Conservation (phyloP, 2,329 filamentous ascomycete genomes). For the Fusarium sp. region DNA sequence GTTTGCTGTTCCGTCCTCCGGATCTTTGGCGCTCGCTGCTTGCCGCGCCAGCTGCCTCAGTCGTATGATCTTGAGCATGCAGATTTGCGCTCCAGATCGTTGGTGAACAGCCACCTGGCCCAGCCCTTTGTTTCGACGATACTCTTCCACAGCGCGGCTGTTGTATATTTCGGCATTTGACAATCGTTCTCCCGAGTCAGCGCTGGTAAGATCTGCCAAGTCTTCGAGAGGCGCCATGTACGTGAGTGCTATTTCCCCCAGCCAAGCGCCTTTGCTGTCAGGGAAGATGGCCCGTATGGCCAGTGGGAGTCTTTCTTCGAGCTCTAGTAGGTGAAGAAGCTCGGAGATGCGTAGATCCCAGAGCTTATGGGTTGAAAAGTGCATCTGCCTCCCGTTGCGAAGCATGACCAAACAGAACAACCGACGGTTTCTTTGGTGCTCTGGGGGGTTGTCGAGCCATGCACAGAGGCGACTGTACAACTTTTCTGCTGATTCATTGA, state of each 20-base stretch:
- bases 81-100: not conserved
- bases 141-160: not conserved
- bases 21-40: not conserved
- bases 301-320: not conserved
- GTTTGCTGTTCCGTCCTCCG: rapidly evolving
- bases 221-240: not conserved
- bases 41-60: not conserved
- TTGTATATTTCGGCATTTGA: not conserved
- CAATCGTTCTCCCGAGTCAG: not conserved
- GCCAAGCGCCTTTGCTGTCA: not conserved
- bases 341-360: not conserved
- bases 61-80: not conserved
- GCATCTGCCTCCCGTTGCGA: not conserved
- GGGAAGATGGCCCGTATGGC: not conserved
- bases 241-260: not conserved
- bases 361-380: not conserved
- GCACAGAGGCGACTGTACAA: not conserved
- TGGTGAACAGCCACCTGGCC: not conserved
- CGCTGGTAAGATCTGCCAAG: not conserved
- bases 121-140: not conserved
- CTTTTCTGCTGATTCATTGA: not conserved
- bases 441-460: not conserved
- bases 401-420: not conserved
- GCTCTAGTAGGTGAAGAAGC: not conserved
- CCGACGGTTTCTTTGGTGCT: not conserved